These are phyloP conservation scores for Trichophaea hybrida DNA, from an alignment of 2,329 filamentous ascomycete species.

Conservation along the genomic window DNA sequence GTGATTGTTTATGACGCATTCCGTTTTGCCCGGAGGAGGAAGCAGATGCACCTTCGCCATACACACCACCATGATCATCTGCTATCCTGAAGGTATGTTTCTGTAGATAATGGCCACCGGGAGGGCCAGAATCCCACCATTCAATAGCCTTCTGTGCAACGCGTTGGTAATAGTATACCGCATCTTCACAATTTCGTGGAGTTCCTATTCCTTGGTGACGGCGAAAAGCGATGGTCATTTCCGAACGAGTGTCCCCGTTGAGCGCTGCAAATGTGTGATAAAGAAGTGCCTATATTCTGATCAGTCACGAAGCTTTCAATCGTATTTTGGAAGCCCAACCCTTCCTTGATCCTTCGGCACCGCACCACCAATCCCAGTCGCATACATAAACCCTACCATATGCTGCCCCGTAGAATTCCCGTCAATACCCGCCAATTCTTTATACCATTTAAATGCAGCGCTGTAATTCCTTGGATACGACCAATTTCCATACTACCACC, in stretches of 20 bases:
- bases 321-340: slow-evolving; percentile 14
- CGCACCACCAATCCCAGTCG: slow-evolving; percentile 71
- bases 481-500: slow-evolving; percentile 60
- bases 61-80: slow-evolving; percentile 81
- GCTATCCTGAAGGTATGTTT: slow-evolving; percentile 72
- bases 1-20: slow-evolving; percentile 54
- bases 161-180: slow-evolving; percentile 76
- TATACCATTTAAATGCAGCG: slow-evolving; percentile 67
- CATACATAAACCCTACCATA: slow-evolving; percentile 92
- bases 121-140: slow-evolving; percentile 79
- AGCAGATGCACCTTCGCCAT: slow-evolving; percentile 86
- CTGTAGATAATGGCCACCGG: slow-evolving; percentile 66
- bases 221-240: slow-evolving; percentile 87
- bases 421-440: slow-evolving; percentile 55
- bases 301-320: background rate
- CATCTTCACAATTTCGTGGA: slow-evolving; percentile 69
- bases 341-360: slow-evolving; percentile 79
- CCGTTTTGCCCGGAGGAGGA: slow-evolving; percentile 76
- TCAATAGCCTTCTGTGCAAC: slow-evolving; percentile 85
- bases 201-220: slow-evolving; percentile 76
- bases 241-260: slow-evolving; percentile 64
- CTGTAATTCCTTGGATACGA: slow-evolving; percentile 70
- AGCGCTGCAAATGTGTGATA: slow-evolving; percentile 92
- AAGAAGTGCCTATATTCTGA: slow-evolving; percentile 46
- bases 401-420: slow-evolving; percentile 89